Percentiles rank a stretch among this genome's conserved stretches.
These are phyloP conservation scores for Vitis vinifera DNA, from an alignment of 164 flowering plant species.

Conservation along the genomic window DNA sequence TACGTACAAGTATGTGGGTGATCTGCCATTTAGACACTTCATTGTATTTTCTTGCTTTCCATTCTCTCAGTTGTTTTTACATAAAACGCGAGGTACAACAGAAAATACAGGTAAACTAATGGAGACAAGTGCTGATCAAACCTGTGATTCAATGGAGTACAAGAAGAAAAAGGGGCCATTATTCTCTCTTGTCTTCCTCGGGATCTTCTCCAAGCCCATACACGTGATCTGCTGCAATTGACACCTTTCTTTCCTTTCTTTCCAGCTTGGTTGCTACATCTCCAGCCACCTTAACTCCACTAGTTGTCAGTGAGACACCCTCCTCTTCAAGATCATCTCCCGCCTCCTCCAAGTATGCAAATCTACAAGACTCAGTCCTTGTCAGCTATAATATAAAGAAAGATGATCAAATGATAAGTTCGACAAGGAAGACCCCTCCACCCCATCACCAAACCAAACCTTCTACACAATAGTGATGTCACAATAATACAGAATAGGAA, in stretches of 20 bases:
- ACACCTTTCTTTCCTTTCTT: slow-evolving; percentile 40
- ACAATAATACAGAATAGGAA: not conserved
- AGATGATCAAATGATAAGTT: no score
- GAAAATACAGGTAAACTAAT: not conserved
- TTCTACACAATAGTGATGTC: not conserved
- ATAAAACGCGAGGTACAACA: not conserved
- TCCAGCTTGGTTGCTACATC: slow-evolving; percentile 38
- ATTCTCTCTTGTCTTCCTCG: slow-evolving; percentile 47
- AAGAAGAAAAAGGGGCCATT: not conserved
- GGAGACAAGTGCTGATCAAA: not conserved
- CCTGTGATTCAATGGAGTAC: not conserved
- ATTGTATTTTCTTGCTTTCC: not conserved
- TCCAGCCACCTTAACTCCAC: slow-evolving; percentile 28
- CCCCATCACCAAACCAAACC: not conserved
- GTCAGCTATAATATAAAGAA: no score
- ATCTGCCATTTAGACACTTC: not conserved
- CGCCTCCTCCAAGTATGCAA: slow-evolving; percentile 60
- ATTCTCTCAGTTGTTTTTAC: not conserved
- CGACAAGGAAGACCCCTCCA: no score
- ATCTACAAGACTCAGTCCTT: slow-evolving; percentile 14
- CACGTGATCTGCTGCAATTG: slow-evolving; percentile 34
- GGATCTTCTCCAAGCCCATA: slow-evolving; percentile 39
- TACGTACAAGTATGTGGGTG: not conserved
- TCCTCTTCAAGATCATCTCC: slow-evolving; percentile 75
- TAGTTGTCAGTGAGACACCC: slow-evolving; percentile 47